Conservation (phyloP, 441 rosid species). For the Arabidopsis lyrata region DNA sequence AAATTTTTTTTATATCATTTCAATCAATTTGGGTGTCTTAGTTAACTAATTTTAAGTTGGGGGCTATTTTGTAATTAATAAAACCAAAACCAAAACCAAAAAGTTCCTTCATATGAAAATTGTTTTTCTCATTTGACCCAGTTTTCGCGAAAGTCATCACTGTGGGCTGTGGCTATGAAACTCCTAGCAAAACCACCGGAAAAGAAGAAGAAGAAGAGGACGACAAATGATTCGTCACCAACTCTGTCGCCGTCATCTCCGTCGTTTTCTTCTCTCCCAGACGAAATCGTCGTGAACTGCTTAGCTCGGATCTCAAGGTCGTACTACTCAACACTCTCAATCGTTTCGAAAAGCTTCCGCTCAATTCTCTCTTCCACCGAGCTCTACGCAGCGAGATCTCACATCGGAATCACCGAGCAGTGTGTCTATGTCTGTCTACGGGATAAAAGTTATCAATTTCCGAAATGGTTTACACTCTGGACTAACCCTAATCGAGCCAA, state of each 20-base stretch:
- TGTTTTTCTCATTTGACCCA: neutral
- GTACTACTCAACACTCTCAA: neutral
- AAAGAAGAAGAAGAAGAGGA: neutral
- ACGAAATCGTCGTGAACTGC: neutral
- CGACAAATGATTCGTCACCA: neutral
- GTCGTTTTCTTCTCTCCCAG: neutral
- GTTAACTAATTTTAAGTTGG: neutral
- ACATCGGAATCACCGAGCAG: neutral
- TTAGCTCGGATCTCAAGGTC: neutral
- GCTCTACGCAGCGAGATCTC: neutral
- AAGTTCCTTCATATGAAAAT: too few species aligned
- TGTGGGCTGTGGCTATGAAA: neutral
- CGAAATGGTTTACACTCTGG: neutral
- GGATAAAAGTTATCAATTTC: neutral
- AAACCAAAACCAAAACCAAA: neutral
- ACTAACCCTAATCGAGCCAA: slow-evolving; percentile 23
- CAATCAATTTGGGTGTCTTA: neutral
- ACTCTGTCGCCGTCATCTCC: neutral
- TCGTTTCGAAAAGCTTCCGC: neutral
- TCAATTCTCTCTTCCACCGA: neutral
- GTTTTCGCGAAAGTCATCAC: neutral
- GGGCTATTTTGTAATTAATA: neutral
- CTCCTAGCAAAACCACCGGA: neutral
- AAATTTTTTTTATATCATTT: too few species aligned
- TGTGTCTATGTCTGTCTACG: neutral